These are phyloP conservation scores for Toxicodendron radicans DNA, from an alignment of 345 rosid species.

Conservation along the genomic window DNA sequence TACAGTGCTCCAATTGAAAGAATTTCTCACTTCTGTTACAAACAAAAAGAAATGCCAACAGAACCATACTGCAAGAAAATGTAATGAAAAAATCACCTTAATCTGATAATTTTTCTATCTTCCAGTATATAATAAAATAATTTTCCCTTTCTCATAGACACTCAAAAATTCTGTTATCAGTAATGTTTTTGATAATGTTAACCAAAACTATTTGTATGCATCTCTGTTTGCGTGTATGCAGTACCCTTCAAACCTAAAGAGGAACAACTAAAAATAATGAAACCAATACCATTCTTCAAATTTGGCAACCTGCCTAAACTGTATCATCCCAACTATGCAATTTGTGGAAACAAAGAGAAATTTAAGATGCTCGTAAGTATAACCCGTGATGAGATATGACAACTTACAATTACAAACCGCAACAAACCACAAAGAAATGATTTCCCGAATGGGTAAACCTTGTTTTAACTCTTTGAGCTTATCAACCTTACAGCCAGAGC, in stretches of 20 bases:
- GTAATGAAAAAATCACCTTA: neutral
- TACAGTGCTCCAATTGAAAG: no score
- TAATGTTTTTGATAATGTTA: no score
- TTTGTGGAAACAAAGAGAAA: neutral
- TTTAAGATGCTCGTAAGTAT: neutral
- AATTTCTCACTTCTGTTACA: neutral
- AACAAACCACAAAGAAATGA: slow-evolving; percentile 67
- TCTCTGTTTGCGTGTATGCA: neutral
- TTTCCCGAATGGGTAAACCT: slow-evolving; percentile 62
- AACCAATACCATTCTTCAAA: no score
- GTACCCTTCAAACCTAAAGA: no score
- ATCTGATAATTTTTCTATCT: neutral
- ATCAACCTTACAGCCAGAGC: slow-evolving; percentile 85
- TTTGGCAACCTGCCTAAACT: no score
- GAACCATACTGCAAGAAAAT: neutral
- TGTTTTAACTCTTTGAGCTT: slow-evolving; percentile 45
- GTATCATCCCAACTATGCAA: no score
- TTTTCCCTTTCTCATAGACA: neutral
- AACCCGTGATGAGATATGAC: neutral
- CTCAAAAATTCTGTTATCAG: neutral
- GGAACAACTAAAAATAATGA: no score
- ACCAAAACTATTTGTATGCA: neutral
- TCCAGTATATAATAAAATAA: neutral
- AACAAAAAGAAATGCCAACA: neutral
- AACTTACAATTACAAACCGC: slow-evolving; percentile 62